These are phyloP conservation scores for Diaporthe batatas DNA, from an alignment of 2,329 filamentous ascomycete species.

Conservation along the genomic window DNA sequence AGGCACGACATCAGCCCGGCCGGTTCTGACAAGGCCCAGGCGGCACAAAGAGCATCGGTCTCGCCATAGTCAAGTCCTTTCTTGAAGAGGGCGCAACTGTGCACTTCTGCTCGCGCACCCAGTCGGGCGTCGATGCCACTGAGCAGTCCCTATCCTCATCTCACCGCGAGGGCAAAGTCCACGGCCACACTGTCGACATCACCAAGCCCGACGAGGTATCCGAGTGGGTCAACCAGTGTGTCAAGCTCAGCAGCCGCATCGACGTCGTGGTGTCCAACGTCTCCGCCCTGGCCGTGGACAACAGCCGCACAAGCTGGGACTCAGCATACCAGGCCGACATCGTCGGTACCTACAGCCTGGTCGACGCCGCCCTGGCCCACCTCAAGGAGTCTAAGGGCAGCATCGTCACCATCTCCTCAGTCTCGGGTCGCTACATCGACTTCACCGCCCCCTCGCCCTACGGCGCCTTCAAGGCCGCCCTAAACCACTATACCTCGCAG, in stretches of 20 bases:
- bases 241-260: constrained; percentile 37
- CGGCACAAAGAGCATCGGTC: constrained; percentile 43
- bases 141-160: constrained; percentile 29
- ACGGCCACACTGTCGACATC: constrained; percentile 42
- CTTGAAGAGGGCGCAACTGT: constrained; percentile 44
- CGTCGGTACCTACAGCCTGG: constrained; percentile 50
- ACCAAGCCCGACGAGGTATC: constrained; percentile 37
- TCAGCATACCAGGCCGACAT: constrained; percentile 51
- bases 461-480: constrained; percentile 52
- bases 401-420: constrained; percentile 53
- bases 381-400: constrained; percentile 52
- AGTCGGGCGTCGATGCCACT: constrained; percentile 37
- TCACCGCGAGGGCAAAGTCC: constrained; percentile 20
- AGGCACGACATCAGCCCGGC: not conserved
- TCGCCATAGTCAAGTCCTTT: constrained; percentile 43
- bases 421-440: constrained; percentile 53
- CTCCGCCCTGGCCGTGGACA: constrained; percentile 48
- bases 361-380: constrained; percentile 50
- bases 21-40: constrained; percentile 34
- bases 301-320: constrained; percentile 47
- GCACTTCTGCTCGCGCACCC: constrained; percentile 45
- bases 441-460: constrained; percentile 54
- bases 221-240: constrained; percentile 41
- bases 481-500: constrained; percentile 53
- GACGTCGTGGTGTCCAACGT: constrained; percentile 45